These are phyloP conservation scores for Cadophora sp. DNA, from an alignment of 2,329 filamentous ascomycete species.

Conservation along the genomic window DNA sequence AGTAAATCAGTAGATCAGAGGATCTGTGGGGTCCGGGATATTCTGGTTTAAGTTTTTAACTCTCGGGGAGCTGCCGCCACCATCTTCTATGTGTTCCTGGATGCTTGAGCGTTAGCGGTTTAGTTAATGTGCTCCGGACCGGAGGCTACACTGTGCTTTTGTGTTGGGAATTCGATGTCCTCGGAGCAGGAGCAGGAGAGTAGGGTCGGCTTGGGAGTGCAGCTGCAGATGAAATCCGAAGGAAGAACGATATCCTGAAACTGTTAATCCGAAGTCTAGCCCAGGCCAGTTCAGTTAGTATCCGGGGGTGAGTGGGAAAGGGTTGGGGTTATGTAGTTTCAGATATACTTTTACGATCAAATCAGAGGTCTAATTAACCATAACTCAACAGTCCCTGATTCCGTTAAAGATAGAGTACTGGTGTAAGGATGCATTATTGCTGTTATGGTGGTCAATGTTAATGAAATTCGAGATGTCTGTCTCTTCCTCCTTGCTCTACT, in stretches of 20 bases:
- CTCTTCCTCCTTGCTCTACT: neutral
- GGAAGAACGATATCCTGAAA: neutral
- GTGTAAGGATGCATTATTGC: neutral
- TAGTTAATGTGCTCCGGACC: neutral
- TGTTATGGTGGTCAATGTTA: neutral
- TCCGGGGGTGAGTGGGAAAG: neutral
- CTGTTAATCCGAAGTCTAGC: neutral
- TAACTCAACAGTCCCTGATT: neutral
- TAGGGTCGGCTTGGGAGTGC: neutral
- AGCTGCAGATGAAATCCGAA: neutral
- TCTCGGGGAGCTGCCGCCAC: neutral
- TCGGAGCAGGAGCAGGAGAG: neutral
- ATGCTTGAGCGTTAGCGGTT: neutral
- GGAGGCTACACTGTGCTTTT: conserved; percentile 1
- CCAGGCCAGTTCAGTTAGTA: too few relatives aligned
- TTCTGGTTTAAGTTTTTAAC: neutral
- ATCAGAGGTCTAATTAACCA: conserved; percentile 4
- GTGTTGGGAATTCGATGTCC: neutral
- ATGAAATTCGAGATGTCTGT: neutral
- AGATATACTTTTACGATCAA: neutral
- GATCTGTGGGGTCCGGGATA: neutral
- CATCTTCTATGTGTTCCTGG: too few relatives aligned
- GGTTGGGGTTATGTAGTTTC: neutral
- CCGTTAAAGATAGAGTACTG: neutral
- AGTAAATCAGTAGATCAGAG: neutral